phyloP scores from a whole-genome alignment of 257 asterid species.

The Haberlea rhodopensis region DNA sequence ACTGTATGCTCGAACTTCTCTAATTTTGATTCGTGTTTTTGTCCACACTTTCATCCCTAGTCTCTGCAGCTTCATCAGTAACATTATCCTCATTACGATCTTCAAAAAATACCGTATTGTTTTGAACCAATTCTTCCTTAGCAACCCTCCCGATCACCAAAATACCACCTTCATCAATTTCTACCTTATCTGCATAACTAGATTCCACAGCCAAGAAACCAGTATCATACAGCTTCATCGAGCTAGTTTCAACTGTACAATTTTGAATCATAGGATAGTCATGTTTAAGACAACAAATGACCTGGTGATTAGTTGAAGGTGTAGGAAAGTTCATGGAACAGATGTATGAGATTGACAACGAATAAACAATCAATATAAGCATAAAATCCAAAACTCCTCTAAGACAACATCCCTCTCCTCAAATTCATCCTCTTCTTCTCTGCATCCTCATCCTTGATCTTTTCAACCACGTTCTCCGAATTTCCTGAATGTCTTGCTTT shows the following conservation, averaged over 20 bases:
- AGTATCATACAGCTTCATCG: no score
- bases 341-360: constrained; percentile 39
- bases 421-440: constrained; percentile 32
- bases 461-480: constrained; percentile 25
- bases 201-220: constrained; percentile 24
- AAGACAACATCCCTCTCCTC: constrained; percentile 41
- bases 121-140: constrained; percentile 29
- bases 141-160: constrained; percentile 14
- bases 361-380: constrained; percentile 35
- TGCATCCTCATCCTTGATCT: no score
- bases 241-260: no score
- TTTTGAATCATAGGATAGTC: constrained; percentile 30
- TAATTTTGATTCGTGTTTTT: constrained; percentile 3
- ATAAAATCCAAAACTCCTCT: constrained; percentile 43
- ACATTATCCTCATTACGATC: constrained; percentile 2
- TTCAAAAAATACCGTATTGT: constrained; percentile 4
- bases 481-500: constrained; percentile 15
- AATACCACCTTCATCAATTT: constrained; percentile 16
- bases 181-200: constrained; percentile 15
- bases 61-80: constrained; percentile 17
- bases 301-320: constrained; percentile 29
- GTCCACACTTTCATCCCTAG: constrained; percentile 1
- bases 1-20: constrained; percentile 27
- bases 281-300: constrained; percentile 29
- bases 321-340: constrained; percentile 38